phyloP scores from a whole-genome alignment of 1,284 basidiomycete genomes.

The Takashimella tepidaria region DNA sequence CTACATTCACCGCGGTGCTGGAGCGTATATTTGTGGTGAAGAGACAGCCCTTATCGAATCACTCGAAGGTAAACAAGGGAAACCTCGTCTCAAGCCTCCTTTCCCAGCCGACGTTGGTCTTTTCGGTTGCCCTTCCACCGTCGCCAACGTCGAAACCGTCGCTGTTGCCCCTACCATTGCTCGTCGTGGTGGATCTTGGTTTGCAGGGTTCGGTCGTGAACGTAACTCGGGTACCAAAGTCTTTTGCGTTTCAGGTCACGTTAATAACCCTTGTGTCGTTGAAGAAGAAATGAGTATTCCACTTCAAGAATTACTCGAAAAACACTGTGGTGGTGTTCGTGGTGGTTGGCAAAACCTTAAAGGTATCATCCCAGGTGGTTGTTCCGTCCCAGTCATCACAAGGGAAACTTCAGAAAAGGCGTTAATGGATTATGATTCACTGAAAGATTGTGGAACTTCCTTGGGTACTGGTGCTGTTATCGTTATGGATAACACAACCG shows the following conservation, averaged over 20 bases:
- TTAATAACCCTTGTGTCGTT: conserved; percentile 96
- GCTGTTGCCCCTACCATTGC: conserved; percentile 96
- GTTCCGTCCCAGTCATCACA: conserved; percentile 90
- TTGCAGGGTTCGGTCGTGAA: conserved; percentile 84
- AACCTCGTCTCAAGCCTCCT: conserved; percentile 96
- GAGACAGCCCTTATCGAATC: conserved; percentile 97
- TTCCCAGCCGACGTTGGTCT: conserved; percentile 98
- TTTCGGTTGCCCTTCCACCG: conserved; percentile 94
- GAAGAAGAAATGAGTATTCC: conserved; percentile 99
- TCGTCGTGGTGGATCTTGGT: conserved; percentile 87
- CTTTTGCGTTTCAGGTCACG: conserved; percentile 92
- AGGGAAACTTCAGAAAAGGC: conserved; percentile 75
- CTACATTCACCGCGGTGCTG: conserved; percentile 93
- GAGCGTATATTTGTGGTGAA: conserved; percentile 98
- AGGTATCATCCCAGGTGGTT: conserved; percentile 92
- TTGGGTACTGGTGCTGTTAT: conserved; percentile 97
- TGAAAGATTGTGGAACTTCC: conserved; percentile 90
- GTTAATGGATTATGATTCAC: conserved; percentile 98
- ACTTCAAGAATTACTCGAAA: conserved; percentile 86
- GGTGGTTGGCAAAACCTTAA: conserved; percentile 93
- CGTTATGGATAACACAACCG: conserved; percentile 97
- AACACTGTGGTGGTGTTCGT: conserved; percentile 89
- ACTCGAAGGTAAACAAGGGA: conserved; percentile 94
- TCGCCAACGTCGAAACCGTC: conserved; percentile 98
- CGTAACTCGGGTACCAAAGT: conserved; percentile 95